These are phyloP conservation scores for Cladosporium halotolerans DNA, from an alignment of 2,329 filamentous ascomycete genomes.

Conservation along the genomic window DNA sequence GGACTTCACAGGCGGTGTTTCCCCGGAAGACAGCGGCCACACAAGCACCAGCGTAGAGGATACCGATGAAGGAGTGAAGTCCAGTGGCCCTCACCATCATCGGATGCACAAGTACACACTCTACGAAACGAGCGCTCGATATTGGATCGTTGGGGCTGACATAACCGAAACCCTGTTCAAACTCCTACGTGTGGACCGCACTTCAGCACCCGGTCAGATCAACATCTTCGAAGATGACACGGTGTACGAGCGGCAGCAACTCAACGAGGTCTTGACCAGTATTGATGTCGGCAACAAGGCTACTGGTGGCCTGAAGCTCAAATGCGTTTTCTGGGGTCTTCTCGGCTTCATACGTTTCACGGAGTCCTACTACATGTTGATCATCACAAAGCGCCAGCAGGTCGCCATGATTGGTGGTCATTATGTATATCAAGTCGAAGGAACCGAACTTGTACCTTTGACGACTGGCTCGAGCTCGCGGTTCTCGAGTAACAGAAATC, in stretches of 20 bases:
- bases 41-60: conserved; percentile 9
- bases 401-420: conserved; percentile 95
- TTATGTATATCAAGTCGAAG: conserved; percentile 92
- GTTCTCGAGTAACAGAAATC: conserved; percentile 72
- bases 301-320: conserved; percentile 81
- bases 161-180: conserved; percentile 82
- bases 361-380: conserved; percentile 90
- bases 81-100: conserved; percentile 15
- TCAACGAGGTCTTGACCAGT: conserved; percentile 85
- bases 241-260: conserved; percentile 84
- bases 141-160: conserved; percentile 91
- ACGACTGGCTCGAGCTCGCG: conserved; percentile 62
- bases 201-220: conserved; percentile 69
- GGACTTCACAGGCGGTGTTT: conserved; percentile 15
- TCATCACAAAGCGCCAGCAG: conserved; percentile 92
- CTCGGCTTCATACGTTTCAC: conserved; percentile 95
- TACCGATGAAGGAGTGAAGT: conserved; percentile 15
- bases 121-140: conserved; percentile 88
- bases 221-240: conserved; percentile 90
- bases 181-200: conserved; percentile 91
- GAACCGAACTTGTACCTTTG: conserved; percentile 82
- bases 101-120: conserved; percentile 94
- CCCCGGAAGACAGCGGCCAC: neutral
- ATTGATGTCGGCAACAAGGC: conserved; percentile 93
- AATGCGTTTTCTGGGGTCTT: conserved; percentile 87